Evolutionary conservation across 352 stramenopile genomes (phyloP).

Genomic region (Pythium chondricola): DNA sequence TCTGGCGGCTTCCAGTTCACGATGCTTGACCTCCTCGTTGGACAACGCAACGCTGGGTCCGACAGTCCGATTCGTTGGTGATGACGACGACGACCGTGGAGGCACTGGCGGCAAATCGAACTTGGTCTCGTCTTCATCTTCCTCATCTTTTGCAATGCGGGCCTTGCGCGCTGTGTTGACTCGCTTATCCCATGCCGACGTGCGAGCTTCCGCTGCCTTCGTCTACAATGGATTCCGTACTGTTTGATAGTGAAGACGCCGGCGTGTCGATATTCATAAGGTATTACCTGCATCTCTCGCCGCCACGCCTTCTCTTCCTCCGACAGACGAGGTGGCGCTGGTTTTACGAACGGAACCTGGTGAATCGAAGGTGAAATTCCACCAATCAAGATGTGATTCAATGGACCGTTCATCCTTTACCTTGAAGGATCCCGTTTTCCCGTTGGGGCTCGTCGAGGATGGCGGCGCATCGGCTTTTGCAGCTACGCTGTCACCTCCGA

Average conservation of each 20-base stretch:
- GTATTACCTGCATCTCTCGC: constrained; percentile 50
- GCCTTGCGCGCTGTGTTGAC: constrained; percentile 46
- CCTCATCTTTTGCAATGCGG: constrained; percentile 40
- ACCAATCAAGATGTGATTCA: neutral
- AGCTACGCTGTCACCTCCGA: constrained; percentile 26
- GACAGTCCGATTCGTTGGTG: constrained; percentile 3
- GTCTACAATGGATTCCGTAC: too few relatives aligned
- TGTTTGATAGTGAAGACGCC: too few relatives aligned
- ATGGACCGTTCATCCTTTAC: constrained; percentile 7
- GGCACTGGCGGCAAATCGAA: constrained; percentile 23
- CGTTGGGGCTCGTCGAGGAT: neutral
- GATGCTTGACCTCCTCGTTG: constrained; percentile 57
- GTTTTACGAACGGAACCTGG: constrained; percentile 38
- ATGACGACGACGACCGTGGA: constrained; percentile 1
- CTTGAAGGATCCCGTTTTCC: constrained; percentile 22
- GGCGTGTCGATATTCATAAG: too few relatives aligned
- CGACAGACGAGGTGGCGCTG: constrained; percentile 31
- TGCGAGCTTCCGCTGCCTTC: constrained; percentile 50
- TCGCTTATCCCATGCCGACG: constrained; percentile 66
- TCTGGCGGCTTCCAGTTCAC: constrained; percentile 48
- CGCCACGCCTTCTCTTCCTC: constrained; percentile 50
- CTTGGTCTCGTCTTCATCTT: constrained; percentile 38
- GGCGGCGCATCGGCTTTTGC: constrained; percentile 9
- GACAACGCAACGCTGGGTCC: constrained; percentile 36
- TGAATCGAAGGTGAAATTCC: too few relatives aligned